phyloP scores from a whole-genome alignment of 2,329 filamentous ascomycete species.

The Colletotrichum acutatum region DNA sequence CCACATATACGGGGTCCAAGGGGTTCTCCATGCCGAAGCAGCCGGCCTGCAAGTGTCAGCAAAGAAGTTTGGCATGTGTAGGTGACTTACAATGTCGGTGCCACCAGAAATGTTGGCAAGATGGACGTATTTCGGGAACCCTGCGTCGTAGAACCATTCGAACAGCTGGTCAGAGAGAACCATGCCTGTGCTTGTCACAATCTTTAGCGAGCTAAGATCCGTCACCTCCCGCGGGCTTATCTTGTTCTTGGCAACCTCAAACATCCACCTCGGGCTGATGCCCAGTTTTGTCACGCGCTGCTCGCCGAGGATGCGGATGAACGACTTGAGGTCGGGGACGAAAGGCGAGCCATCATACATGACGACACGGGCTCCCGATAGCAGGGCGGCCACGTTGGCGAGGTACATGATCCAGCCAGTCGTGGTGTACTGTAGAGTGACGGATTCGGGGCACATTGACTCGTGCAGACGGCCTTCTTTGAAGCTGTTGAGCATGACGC shows the following conservation, averaged over 20 bases:
- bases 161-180: constrained; percentile 81
- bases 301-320: constrained; percentile 71
- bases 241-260: constrained; percentile 74
- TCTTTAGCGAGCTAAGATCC: constrained; percentile 69
- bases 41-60: constrained; percentile 55
- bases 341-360: constrained; percentile 90
- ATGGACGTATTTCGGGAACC: constrained; percentile 74
- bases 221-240: constrained; percentile 71
- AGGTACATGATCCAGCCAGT: constrained; percentile 94
- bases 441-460: constrained; percentile 49
- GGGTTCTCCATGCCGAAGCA: constrained; percentile 75
- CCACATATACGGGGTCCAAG: constrained; percentile 72
- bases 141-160: constrained; percentile 80
- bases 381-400: constrained; percentile 65
- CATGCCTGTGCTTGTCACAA: constrained; percentile 82
- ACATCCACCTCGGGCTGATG: constrained; percentile 80
- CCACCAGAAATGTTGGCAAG: constrained; percentile 81
- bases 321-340: constrained; percentile 71
- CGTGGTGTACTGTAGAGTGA: constrained; percentile 68
- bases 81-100: constrained; percentile 73
- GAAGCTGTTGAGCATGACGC: constrained; percentile 62
- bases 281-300: constrained; percentile 79
- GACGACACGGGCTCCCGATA: constrained; percentile 70
- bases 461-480: constrained; percentile 71
- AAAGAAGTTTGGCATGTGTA: neutral